phyloP scores from a whole-genome alignment of 371 early-diverging fungal species.

The Actinomortierella wolfii region DNA sequence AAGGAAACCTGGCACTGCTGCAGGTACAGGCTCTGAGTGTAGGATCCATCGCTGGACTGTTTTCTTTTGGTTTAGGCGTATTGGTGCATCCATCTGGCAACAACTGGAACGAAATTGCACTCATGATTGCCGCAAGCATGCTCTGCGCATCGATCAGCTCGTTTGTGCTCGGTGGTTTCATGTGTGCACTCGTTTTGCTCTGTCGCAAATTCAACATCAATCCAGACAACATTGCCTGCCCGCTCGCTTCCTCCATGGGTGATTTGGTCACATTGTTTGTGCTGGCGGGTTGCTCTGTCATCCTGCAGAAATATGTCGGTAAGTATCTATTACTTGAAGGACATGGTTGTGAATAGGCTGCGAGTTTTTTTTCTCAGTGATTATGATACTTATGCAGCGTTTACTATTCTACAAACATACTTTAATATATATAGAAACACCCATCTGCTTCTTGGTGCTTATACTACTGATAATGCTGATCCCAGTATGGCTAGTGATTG shows the following conservation, averaged over 20 bases:
- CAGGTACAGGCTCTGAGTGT: constrained; percentile 75
- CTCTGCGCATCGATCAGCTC: constrained; percentile 75
- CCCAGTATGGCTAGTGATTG: constrained; percentile 60
- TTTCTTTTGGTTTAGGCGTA: constrained; percentile 66
- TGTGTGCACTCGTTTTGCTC: constrained; percentile 67
- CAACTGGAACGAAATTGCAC: constrained; percentile 57
- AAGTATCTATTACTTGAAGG: constrained; percentile 11
- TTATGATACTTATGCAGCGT: constrained; percentile 9
- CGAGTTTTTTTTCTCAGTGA: background rate
- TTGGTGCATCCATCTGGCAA: constrained; percentile 57
- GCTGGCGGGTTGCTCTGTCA: constrained; percentile 56
- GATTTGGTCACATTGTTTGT: constrained; percentile 75
- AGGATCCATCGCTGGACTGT: constrained; percentile 70
- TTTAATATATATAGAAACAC: constrained; percentile 42
- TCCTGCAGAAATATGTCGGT: constrained; percentile 54
- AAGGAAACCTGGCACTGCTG: constrained; percentile 71
- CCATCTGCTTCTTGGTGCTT: constrained; percentile 54
- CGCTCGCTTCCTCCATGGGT: constrained; percentile 74
- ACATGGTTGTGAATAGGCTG: background rate
- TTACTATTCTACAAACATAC: constrained; percentile 7
- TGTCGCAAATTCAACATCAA: constrained; percentile 71
- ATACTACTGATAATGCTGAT: constrained; percentile 52
- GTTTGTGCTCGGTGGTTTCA: constrained; percentile 72
- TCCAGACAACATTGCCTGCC: constrained; percentile 75
- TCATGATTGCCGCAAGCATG: constrained; percentile 72